These are phyloP conservation scores for Emiliania huxleyi DNA, from an alignment of 78 protist species.

Conservation along the genomic window DNA sequence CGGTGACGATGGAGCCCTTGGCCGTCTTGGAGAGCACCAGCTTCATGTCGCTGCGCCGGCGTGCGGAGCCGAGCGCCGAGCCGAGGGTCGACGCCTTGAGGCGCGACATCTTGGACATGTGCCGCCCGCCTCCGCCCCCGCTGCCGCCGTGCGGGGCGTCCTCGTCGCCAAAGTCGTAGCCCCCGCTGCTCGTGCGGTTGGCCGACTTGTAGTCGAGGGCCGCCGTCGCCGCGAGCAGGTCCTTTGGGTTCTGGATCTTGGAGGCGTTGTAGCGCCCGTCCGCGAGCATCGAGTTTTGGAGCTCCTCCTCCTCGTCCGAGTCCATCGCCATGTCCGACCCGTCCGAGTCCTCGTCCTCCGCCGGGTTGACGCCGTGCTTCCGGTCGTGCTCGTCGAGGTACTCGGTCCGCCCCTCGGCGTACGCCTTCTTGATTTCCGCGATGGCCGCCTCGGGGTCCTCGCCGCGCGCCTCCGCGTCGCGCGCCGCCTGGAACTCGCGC, in stretches of 20 bases:
- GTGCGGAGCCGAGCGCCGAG: background rate
- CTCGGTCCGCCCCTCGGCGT: background rate
- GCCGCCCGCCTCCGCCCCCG: background rate
- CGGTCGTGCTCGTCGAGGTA: background rate
- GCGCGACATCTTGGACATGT: background rate
- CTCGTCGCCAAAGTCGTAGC: background rate
- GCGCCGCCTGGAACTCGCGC: background rate
- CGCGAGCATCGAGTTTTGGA: background rate
- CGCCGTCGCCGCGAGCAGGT: constrained; percentile 2
- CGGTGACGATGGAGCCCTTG: constrained; percentile 12
- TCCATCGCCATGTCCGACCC: background rate
- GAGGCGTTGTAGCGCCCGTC: too few relatives aligned
- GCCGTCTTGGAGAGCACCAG: background rate
- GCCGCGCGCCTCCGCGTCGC: background rate
- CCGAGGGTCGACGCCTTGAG: background rate
- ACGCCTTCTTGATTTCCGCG: background rate
- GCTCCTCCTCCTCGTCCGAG: constrained; percentile 12
- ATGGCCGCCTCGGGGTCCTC: background rate
- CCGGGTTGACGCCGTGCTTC: background rate
- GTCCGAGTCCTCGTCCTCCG: background rate
- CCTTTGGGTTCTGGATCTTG: background rate
- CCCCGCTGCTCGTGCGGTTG: background rate
- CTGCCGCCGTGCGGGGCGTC: background rate
- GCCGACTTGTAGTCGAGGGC: background rate
- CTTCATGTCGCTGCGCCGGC: background rate